A percentile compares a stretch with the other conserved stretches of the same genome.
These are phyloP conservation scores for Trifolium subterraneum DNA, from an alignment of 306 rosid genomes.

Conservation along the genomic window DNA sequence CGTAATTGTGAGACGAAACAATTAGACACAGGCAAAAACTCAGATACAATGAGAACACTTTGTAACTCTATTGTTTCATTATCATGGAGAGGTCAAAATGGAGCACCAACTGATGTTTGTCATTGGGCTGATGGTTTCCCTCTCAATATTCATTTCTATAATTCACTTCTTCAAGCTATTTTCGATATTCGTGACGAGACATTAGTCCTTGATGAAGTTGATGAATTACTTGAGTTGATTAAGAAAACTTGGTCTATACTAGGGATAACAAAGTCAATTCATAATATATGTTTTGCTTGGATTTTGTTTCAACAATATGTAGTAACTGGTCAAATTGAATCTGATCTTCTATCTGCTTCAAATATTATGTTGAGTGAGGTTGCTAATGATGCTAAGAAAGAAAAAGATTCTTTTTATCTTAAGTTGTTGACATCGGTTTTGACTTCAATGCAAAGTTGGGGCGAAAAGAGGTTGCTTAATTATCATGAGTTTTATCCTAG, in stretches of 20 bases:
- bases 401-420: slow-evolving; percentile 59
- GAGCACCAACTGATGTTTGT: slow-evolving; percentile 80
- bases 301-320: slow-evolving; percentile 78
- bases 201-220: slow-evolving; percentile 88
- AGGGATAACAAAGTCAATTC: slow-evolving; percentile 70
- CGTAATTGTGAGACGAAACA: slow-evolving; percentile 48
- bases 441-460: slow-evolving; percentile 76
- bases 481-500: slow-evolving; percentile 81
- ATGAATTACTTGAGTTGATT: slow-evolving; percentile 86
- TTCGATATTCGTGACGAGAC: slow-evolving; percentile 88
- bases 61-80: slow-evolving; percentile 85
- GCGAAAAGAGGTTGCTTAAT: slow-evolving; percentile 67
- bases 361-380: slow-evolving; percentile 79
- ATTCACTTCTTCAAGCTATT: slow-evolving; percentile 71
- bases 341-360: slow-evolving; percentile 82
- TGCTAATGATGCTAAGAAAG: slow-evolving; percentile 73
- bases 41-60: slow-evolving; percentile 87
- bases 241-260: slow-evolving; percentile 87
- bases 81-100: slow-evolving; percentile 83
- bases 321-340: slow-evolving; percentile 71
- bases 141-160: slow-evolving; percentile 70
- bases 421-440: slow-evolving; percentile 70
- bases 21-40: slow-evolving; percentile 77
- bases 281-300: slow-evolving; percentile 89
- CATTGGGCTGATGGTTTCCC: slow-evolving; percentile 99